Percentiles rank a stretch among this genome's conserved stretches.
These are phyloP conservation scores for Calonectria pseudoreteaudii DNA, from an alignment of 2,329 filamentous ascomycete genomes.

Conservation along the genomic window DNA sequence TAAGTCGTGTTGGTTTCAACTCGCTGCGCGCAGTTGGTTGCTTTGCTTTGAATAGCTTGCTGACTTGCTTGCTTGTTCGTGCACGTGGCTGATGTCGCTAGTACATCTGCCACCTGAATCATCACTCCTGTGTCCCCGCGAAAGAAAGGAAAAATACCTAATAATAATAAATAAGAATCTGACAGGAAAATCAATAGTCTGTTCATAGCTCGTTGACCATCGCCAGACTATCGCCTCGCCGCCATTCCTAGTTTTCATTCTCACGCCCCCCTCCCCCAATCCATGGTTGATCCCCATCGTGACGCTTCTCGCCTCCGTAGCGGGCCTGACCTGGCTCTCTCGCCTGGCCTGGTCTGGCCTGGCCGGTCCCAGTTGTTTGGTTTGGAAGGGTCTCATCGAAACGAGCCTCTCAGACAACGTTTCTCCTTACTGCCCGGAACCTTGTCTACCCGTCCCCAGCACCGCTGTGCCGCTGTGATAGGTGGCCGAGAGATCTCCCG, in stretches of 20 bases:
- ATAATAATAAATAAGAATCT: neutral
- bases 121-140: neutral
- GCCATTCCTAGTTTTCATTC: neutral
- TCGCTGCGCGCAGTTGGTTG: neutral
- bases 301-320: neutral
- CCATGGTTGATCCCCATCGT: slow-evolving; percentile 1
- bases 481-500: slow-evolving; percentile 46
- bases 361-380: slow-evolving; percentile 41
- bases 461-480: slow-evolving; percentile 36
- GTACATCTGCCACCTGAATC: neutral
- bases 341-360: neutral
- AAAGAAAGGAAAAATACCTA: neutral
- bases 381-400: slow-evolving; percentile 48
- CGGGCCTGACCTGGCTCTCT: neutral
- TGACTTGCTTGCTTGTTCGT: neutral
- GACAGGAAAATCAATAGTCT: neutral
- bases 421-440: slow-evolving; percentile 16
- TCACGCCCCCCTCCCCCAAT: neutral
- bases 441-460: slow-evolving; percentile 17
- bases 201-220: neutral
- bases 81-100: neutral
- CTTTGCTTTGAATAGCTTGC: too few relatives aligned
- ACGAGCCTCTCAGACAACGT: slow-evolving; percentile 29
- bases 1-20: neutral
- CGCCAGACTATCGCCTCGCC: neutral